Base-by-base conservation (phyloP, 2,329 filamentous ascomycete genomes). In the Cladosporium sp. region DNA sequence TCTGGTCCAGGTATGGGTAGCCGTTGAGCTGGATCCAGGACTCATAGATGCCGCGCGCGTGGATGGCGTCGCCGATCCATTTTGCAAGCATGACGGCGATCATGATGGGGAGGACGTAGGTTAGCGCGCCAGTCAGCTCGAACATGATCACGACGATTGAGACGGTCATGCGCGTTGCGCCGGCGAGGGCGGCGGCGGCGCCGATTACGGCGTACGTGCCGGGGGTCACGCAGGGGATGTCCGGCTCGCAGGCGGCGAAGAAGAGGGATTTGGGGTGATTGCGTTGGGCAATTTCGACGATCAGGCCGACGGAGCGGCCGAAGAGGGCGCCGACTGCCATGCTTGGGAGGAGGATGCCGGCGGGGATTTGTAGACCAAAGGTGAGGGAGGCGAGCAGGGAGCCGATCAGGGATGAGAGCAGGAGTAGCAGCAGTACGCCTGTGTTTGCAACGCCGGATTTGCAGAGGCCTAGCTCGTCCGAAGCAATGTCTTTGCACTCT, bases 91-190 rank as follows among this genome's bases (percentile, higher is more conserved):
- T 95, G 65, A 98, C 93, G 41, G 91, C 90, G 58, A 98, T 88
- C 93, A 98, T 98, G 70, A 97, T 98, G 51, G 93, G 93, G 7
- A 98, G 82, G 45, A 98, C 92, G 66, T 97, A 97, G 1, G 90
- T 95, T 28, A 98, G 79, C 1, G 93, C 93, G 49, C 93, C 93
- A 0, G 93, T 98, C 52, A 98, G 84, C 74, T 98, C 93, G 66
- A 98, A 98, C 87, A 96, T 96, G 73, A 98, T 98, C 64, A 97
- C 93, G 4, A 98, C 92, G 60, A 98, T 96, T 10, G 91, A 96
- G 9, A 96, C 90, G 0, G 93, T 98, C 84, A 98, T 95, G 60
- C 92, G 83, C 14, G 92, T 97, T 34, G 95, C 89, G 44, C 93
- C 93, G 5, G 88, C 89, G 1, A 98, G 82, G n/a, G 92, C 89